Evolutionary conservation across 2,329 filamentous ascomycete species (phyloP), one percentile per base, ranked within the genome.

Genomic region (Orbilia blumenaviensis): DNA sequence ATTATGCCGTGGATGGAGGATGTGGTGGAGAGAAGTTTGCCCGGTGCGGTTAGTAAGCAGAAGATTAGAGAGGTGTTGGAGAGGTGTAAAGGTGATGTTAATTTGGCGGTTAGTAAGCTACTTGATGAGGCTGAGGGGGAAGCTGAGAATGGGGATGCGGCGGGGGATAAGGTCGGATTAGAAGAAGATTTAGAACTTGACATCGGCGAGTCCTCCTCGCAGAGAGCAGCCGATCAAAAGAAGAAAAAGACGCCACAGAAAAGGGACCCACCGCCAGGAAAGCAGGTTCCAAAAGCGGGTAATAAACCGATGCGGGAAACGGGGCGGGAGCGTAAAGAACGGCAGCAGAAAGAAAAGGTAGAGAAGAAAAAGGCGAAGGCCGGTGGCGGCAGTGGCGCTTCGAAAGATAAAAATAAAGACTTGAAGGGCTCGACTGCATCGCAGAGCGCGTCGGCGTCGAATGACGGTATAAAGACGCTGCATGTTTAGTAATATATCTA

Each of bases 1-100:
- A 84, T 86, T 27, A 82, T 84, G 60, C 85, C 86, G 1, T 88
- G 86, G 87, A 87, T 87, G 83, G 85, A 88, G 58, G 85, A 86
- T 38, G 83, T 84, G 4, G 86, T 89, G 6, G 82, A 84, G 61
- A 84, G 85, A 78, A 85, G 85, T 2, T 81, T 89, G 8, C 86
- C 86, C 18, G 85, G 84, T 66, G 83, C 84, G 61, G 83, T 84
- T 44, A 85, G 87, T 78, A 84, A 85, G 42, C 83, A 83, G 27
- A 84, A 84, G 23, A 86, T 89, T 74, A 85, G 85, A 56, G 84
- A 85, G 77, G 84, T 85, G 74, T 83, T 89, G 32, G 84, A 86
- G 78, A 84, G 85, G 78, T 85, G 84, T 67, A 86, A 85, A 58
- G 87, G 87, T 44, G 85, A 87, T 78, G 84, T 89, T 48, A 84